These are phyloP conservation scores for Debaryomyces nepalensis DNA, from an alignment of 1,139 yeast genomes.

Conservation along the genomic window DNA sequence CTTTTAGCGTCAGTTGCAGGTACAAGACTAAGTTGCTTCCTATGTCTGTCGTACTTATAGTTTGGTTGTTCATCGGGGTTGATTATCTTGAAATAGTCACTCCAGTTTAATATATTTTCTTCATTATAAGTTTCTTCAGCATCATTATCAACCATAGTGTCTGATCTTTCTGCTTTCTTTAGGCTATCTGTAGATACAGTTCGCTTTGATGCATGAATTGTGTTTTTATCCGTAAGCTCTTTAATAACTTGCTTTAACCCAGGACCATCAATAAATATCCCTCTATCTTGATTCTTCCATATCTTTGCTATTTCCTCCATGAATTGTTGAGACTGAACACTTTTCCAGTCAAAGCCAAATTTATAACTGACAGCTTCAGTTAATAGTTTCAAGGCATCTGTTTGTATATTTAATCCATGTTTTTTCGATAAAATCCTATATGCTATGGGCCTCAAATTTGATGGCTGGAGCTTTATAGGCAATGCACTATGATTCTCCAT, in stretches of 20 bases:
- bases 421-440: conserved; percentile 88
- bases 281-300: conserved; percentile 91
- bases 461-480: conserved; percentile 77
- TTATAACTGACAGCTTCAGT: conserved; percentile 74
- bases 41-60: conserved; percentile 63
- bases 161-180: conserved; percentile 32
- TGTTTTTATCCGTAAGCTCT: conserved; percentile 43
- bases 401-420: conserved; percentile 87
- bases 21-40: conserved; percentile 62
- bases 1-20: conserved; percentile 18
- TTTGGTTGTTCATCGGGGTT: conserved; percentile 70
- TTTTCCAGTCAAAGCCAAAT: conserved; percentile 89
- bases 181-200: conserved; percentile 7
- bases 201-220: conserved; percentile 10
- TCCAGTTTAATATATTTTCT: conserved; percentile 58
- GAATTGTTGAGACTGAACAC: conserved; percentile 65
- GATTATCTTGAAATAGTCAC: conserved; percentile 69
- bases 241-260: conserved; percentile 67
- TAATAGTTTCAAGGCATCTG: conserved; percentile 75
- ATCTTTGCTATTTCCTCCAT: conserved; percentile 77
- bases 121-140: conserved; percentile 19
- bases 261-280: conserved; percentile 78
- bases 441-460: conserved; percentile 87
- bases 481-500: conserved; percentile 31
- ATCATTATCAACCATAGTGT: conserved; percentile 35